These are phyloP conservation scores for Globisporangium radiosum DNA, from an alignment of 352 stramenopile species.

Conservation along the genomic window DNA sequence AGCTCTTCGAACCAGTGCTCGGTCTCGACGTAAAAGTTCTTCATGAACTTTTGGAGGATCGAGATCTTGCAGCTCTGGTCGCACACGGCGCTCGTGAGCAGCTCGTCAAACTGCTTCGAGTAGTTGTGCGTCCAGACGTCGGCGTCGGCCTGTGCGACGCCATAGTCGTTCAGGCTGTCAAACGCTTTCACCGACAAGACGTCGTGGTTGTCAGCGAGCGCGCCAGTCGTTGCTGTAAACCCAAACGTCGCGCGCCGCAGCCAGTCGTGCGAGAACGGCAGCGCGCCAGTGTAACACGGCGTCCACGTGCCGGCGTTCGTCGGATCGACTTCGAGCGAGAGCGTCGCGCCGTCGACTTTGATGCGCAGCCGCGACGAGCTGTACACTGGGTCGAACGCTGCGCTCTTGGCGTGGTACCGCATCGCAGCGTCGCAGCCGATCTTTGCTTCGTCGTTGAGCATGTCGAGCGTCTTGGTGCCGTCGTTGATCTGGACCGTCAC, in stretches of 20 bases:
- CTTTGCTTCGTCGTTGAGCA: slow-evolving; percentile 66
- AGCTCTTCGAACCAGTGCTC: slow-evolving; percentile 83
- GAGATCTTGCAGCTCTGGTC: slow-evolving; percentile 79
- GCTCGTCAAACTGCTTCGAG: slow-evolving; percentile 71
- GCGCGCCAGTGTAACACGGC: slow-evolving; percentile 53
- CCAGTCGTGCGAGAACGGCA: slow-evolving; percentile 68
- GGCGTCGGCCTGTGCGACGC: slow-evolving; percentile 46
- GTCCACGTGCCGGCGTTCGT: slow-evolving; percentile 47
- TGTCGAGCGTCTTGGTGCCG: slow-evolving; percentile 58
- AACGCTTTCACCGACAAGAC: slow-evolving; percentile 62
- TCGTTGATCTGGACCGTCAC: slow-evolving; percentile 77
- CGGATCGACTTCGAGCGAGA: slow-evolving; percentile 63
- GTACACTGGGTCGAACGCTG: slow-evolving; percentile 63
- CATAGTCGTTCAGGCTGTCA: slow-evolving; percentile 50
- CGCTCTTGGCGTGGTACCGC: slow-evolving; percentile 68
- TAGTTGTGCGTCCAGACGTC: slow-evolving; percentile 81
- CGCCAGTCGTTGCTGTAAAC: slow-evolving; percentile 69
- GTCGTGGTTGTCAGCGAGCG: slow-evolving; percentile 81
- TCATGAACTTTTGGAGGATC: slow-evolving; percentile 75
- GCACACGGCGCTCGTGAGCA: slow-evolving; percentile 51
- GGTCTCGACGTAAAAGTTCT: slow-evolving; percentile 77
- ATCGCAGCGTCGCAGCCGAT: slow-evolving; percentile 70
- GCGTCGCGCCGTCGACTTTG: slow-evolving; percentile 41
- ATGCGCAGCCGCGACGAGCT: slow-evolving; percentile 62
- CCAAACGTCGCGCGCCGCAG: slow-evolving; percentile 54